Evolutionary conservation across 2,329 filamentous ascomycete species (phyloP).

Genomic region (Chaetomium olivaceum): DNA sequence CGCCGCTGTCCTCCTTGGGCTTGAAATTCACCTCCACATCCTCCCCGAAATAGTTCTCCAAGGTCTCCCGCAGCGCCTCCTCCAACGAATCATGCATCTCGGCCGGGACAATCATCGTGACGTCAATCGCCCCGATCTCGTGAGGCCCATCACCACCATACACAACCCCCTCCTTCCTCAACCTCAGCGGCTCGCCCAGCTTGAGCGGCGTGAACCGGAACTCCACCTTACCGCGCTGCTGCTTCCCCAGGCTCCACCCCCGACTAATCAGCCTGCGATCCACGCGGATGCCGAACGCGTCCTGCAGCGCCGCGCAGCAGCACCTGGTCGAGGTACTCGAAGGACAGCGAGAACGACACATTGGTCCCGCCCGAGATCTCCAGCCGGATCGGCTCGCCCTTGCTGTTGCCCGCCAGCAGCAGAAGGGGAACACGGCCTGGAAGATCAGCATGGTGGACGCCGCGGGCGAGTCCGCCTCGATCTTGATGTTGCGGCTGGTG

Average conservation of each 20-base stretch:
- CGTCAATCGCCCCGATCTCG: constrained; percentile 48
- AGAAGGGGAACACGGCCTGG: constrained; percentile 62
- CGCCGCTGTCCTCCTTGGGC: constrained; percentile 52
- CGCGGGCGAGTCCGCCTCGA: constrained; percentile 51
- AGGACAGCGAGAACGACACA: constrained; percentile 57
- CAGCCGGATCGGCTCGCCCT: constrained; percentile 48
- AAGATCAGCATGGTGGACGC: constrained; percentile 60
- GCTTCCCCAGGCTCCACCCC: constrained; percentile 53
- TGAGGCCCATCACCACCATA: constrained; percentile 22
- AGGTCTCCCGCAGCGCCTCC: constrained; percentile 42
- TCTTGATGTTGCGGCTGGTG: constrained; percentile 46
- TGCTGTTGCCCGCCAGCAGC: constrained; percentile 52
- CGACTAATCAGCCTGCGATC: constrained; percentile 48
- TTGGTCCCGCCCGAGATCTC: constrained; percentile 62
- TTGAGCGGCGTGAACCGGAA: constrained; percentile 48
- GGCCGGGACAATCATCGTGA: constrained; percentile 52
- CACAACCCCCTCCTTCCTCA: constrained; percentile 35
- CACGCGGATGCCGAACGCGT: constrained; percentile 50
- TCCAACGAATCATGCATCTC: constrained; percentile 47
- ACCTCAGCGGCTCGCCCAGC: constrained; percentile 40
- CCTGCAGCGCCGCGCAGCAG: constrained; percentile 56
- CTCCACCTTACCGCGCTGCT: constrained; percentile 45
- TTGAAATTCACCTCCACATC: constrained; percentile 48
- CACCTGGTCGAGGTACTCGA: constrained; percentile 64
- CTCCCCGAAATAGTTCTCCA: constrained; percentile 46